Evolutionary conservation across 1,284 basidiomycete genomes (phyloP).

Genomic region (Inonotus hispidus): DNA sequence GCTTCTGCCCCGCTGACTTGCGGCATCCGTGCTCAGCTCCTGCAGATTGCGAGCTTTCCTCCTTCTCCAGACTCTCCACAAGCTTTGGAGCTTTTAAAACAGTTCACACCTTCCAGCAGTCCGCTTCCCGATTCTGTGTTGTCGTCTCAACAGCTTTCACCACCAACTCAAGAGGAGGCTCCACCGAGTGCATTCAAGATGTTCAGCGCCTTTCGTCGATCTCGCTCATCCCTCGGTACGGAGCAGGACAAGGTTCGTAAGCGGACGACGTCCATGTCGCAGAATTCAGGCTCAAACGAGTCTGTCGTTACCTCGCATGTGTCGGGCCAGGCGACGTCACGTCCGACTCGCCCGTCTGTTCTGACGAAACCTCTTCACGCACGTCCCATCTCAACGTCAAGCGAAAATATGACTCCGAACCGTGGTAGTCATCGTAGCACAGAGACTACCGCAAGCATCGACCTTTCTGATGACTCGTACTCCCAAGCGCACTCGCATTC

Average conservation of each 20-base stretch:
- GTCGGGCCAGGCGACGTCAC: not conserved
- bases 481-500: conserved; percentile 5
- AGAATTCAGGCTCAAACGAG: conserved; percentile 23
- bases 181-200: conserved; percentile 61
- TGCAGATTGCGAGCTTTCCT: conserved; percentile 67
- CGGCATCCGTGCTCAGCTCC: conserved; percentile 72
- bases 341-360: conserved; percentile 28
- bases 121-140: conserved; percentile 54
- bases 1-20: conserved; percentile 73
- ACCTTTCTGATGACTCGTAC: conserved; percentile 9
- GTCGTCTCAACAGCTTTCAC: conserved; percentile 37
- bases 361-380: conserved; percentile 24
- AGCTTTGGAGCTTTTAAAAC: conserved; percentile 43
- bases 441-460: conserved; percentile 24
- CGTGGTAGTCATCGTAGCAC: conserved; percentile 32
- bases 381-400: conserved; percentile 31
- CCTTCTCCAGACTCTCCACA: conserved; percentile 47
- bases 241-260: conserved; percentile 22
- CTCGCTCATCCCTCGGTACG: conserved; percentile 38
- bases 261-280: conserved; percentile 3
- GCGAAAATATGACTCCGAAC: conserved; percentile 29
- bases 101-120: conserved; percentile 30
- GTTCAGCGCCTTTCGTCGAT: conserved; percentile 57
- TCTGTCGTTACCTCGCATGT: conserved; percentile 13
- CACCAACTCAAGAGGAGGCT: conserved; percentile 20